phyloP scores from a whole-genome alignment of 2,329 filamentous ascomycete species.

The Cylindrodendrum hubeiense region DNA sequence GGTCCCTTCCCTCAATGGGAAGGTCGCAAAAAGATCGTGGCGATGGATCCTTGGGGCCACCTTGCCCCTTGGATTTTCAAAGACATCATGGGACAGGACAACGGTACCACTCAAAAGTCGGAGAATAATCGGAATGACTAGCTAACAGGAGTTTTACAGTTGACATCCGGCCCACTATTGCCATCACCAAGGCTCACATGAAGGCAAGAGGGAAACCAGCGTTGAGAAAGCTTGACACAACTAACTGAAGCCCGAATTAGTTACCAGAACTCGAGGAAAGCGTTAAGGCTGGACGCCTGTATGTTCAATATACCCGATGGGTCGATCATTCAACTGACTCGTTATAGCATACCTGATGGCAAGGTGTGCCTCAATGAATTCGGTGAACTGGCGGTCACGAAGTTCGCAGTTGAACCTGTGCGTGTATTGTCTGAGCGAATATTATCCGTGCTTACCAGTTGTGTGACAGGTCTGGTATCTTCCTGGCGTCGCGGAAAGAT shows the following conservation, averaged over 20 bases:
- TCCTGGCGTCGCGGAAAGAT: constrained; percentile 89
- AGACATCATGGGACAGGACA: constrained; percentile 80
- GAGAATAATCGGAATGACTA: not conserved
- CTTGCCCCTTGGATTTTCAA: constrained; percentile 86
- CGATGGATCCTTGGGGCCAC: constrained; percentile 96
- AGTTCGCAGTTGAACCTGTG: constrained; percentile 95
- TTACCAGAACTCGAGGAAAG: constrained; percentile 94
- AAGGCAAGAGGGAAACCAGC: constrained; percentile 60
- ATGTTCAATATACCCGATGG: constrained; percentile 26
- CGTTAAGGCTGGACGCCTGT: constrained; percentile 82
- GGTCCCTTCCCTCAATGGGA: constrained; percentile 92
- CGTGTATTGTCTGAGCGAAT: constrained; percentile 44
- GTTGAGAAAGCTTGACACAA: not conserved
- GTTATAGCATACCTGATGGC: constrained; percentile 74
- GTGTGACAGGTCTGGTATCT: constrained; percentile 77
- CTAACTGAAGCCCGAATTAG: constrained; percentile 46
- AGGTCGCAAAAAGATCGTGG: constrained; percentile 93
- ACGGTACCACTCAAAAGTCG: constrained; percentile 57
- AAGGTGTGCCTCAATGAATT: constrained; percentile 89
- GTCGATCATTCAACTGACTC: constrained; percentile 24
- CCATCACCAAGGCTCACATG: constrained; percentile 94
- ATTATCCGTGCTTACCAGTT: constrained; percentile 2
- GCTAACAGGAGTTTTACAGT: constrained; percentile 56
- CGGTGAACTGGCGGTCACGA: constrained; percentile 93
- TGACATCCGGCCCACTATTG: constrained; percentile 91